Conservation (phyloP, 2,329 filamentous ascomycete genomes). For the Trichoderma aggressivum region DNA sequence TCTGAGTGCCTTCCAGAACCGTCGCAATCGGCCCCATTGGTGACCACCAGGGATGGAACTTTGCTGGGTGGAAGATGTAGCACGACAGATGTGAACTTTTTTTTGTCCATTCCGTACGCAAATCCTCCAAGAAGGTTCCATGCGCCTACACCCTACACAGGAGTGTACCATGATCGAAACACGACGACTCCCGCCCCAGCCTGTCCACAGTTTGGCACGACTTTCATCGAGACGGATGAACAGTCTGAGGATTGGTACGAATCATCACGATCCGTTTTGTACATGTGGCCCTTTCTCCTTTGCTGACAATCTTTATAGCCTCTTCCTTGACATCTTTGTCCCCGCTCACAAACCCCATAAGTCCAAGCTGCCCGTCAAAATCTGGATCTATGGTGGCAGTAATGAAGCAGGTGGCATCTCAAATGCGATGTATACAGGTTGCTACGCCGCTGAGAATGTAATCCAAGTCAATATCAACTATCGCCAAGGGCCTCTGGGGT, state of each 20-base stretch:
- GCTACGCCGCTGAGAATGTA: constrained; percentile 28
- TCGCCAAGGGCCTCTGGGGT: constrained; percentile 20
- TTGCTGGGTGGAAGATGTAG: not conserved
- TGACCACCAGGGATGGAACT: not conserved
- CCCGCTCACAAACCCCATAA: not conserved
- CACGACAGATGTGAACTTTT: constrained; percentile 1
- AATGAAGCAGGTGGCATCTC: constrained; percentile 17
- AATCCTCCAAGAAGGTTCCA: not conserved
- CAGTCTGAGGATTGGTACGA: not conserved
- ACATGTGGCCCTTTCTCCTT: not conserved
- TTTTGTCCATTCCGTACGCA: not conserved
- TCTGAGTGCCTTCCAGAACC: not conserved
- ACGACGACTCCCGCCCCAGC: not conserved
- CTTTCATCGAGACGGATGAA: not conserved
- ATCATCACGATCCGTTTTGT: not conserved
- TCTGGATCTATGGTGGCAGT: constrained; percentile 22
- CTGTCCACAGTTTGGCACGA: constrained; percentile 1
- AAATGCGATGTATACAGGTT: constrained; percentile 21
- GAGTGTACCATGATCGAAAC: not conserved
- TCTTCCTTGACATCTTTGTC: not conserved
- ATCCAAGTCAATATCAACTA: constrained; percentile 25
- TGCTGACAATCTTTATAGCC: not conserved
- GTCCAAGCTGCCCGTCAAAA: constrained; percentile 22
- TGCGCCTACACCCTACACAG: not conserved
- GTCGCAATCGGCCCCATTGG: not conserved